Conservation (phyloP, 2,329 filamentous ascomycete species). For the Cylindrodendrum hubeiense region DNA sequence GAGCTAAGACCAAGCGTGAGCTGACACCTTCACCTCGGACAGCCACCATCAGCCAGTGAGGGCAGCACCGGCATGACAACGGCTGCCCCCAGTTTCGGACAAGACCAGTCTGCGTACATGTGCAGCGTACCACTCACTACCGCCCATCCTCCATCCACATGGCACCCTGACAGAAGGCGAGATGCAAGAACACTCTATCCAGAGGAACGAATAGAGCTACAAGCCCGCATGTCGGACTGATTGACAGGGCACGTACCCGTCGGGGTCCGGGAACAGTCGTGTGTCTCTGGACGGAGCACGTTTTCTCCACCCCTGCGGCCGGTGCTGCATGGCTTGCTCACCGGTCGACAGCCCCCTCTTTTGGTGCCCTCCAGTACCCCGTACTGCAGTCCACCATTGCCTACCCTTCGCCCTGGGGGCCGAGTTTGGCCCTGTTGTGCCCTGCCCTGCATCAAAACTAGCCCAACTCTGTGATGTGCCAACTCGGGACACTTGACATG, state of each 20-base stretch:
- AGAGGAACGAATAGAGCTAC: conserved; percentile 17
- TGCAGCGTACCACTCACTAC: neutral
- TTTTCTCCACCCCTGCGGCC: conserved; percentile 37
- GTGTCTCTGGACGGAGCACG: conserved; percentile 20
- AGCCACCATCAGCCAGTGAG: conserved; percentile 10
- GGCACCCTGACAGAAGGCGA: conserved; percentile 2
- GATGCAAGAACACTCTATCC: conserved; percentile 3
- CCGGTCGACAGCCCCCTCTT: conserved; percentile 37
- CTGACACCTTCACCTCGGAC: conserved; percentile 5
- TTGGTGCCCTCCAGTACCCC: conserved; percentile 28
- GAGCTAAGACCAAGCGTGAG: neutral
- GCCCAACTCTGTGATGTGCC: conserved; percentile 18
- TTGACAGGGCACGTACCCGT: conserved; percentile 28
- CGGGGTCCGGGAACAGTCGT: conserved; percentile 1
- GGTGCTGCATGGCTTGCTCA: conserved; percentile 40
- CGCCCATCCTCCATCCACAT: conserved; percentile 17
- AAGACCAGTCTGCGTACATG: neutral
- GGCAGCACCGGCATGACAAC: conserved; percentile 20
- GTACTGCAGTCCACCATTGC: neutral
- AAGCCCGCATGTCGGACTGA: conserved; percentile 21
- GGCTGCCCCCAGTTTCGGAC: neutral
- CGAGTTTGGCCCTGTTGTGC: conserved; percentile 8
- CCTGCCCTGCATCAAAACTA: conserved; percentile 22
- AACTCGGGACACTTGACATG: conserved; percentile 22
- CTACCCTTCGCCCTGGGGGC: neutral